Base-by-base conservation (phyloP, 202 grass and related monocot genomes). In the Musa balbisiana region DNA sequence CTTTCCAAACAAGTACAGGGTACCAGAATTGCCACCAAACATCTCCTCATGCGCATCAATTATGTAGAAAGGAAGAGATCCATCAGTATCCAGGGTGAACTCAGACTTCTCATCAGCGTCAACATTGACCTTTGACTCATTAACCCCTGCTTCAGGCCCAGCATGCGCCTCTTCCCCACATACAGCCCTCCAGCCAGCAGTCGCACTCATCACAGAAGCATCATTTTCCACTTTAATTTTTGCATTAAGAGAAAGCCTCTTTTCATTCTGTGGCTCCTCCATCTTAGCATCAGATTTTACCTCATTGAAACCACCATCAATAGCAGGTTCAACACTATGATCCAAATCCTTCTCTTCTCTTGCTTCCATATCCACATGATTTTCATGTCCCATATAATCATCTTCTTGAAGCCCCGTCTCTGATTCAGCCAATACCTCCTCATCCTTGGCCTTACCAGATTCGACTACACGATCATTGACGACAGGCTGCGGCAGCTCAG, bases 1-100 rank as follows among this genome's bases (percentile, higher is more conserved):
- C 91, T 99, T 99, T 53, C 95, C 95, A 87, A 99, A 95, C 50
- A 99, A 79, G 85, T 95, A 95, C 15, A 92, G 9, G 67, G 88
- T 99, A 76, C 95, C 91, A 56, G 89, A 85, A 88, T 99, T 95
- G 73, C 73, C 75, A 72, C 87, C 89, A 73, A 92, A 99, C 74
- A 89, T 74, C 77, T 95, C 91, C 76, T 99, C 95, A 1, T 99
- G 92, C 69, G 91, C 95, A 88, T 99, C 95, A 52, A 99, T 52
- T 80, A 99, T 88, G 62, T 95, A 99, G 83, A 99, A 99, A 25
- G 95, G 87, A 51, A 99, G 85, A 3, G 75, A 73, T 73, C 87
- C 89, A 75, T 99, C 89, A 19, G 50, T 65, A 67, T 90, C 85
- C 13, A 95, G 59, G 67, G 87, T 87, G 82, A 95, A 92, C 71